Evolutionary conservation across 2,329 filamentous ascomycete species (phyloP).

Genomic region (Thermoascus crustaceus): DNA sequence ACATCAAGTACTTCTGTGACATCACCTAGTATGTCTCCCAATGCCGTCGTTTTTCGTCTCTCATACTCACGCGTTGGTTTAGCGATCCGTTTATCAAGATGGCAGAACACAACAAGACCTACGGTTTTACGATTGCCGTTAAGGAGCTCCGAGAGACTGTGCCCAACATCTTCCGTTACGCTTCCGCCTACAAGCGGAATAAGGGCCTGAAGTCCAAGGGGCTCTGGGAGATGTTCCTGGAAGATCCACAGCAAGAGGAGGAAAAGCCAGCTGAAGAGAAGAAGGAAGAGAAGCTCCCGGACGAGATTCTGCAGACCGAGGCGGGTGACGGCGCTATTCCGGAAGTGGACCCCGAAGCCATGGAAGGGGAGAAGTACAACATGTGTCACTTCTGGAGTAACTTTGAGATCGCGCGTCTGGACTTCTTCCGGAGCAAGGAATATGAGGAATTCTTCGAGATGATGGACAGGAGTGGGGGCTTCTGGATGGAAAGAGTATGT

Average conservation of each 20-base stretch:
- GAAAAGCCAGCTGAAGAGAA: constrained; percentile 51
- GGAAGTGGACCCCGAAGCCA: constrained; percentile 79
- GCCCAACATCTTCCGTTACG: constrained; percentile 96
- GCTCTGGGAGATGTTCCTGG: constrained; percentile 97
- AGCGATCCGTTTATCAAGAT: constrained; percentile 95
- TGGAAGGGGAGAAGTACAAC: constrained; percentile 98
- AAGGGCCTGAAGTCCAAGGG: constrained; percentile 88
- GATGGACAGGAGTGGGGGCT: constrained; percentile 97
- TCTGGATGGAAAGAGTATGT: constrained; percentile 96
- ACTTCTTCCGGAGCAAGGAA: constrained; percentile 94
- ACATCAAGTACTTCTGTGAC: constrained; percentile 99
- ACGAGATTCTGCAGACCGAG: constrained; percentile 72
- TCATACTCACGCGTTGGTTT: constrained; percentile 22
- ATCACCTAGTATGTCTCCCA: constrained; percentile 74
- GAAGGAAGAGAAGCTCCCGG: constrained; percentile 62
- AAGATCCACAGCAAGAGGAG: constrained; percentile 51
- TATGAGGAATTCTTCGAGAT: constrained; percentile 98
- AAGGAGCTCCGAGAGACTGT: constrained; percentile 97
- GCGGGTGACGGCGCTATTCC: constrained; percentile 62
- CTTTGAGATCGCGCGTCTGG: constrained; percentile 90
- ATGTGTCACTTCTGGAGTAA: constrained; percentile 99
- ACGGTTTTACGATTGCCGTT: constrained; percentile 96
- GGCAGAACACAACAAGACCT: constrained; percentile 91
- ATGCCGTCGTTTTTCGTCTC: constrained; percentile 5
- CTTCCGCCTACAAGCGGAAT: constrained; percentile 90